Evolutionary conservation across 2,329 filamentous ascomycete genomes (phyloP), one percentile per base, ranked within the genome.

Genomic region (Colletotrichum nymphaeae): DNA sequence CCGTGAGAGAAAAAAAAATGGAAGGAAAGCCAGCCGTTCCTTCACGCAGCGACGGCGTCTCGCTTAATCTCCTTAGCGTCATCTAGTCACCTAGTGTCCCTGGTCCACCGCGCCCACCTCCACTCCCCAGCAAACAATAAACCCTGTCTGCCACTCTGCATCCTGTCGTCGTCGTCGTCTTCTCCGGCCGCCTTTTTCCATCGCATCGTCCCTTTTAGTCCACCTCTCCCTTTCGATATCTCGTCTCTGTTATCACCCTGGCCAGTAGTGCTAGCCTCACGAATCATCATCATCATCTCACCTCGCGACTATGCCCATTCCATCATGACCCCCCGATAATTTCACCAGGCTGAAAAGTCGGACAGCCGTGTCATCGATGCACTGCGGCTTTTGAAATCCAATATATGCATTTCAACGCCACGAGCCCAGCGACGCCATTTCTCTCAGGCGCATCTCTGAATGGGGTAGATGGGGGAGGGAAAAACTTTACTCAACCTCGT

Each of bases 21-120:
- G 67, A 74, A 74, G 63, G 69, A 74, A 74, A 74, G 72, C 72
- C 72, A 71, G 71, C 71, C 71, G 72, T 74, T 74, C 72, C 72
- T 72, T 74, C 72, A 73, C 71, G 46, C 67, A 73, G 71, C 71
- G 71, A 73, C 71, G 60, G 71, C 49, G 68, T 67, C 72, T 74
- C 72, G 72, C 72, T 74, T 74, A 74, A 72, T 72, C 46, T 74
- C 67, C 69, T 74, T 74, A 74, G 72, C 69, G 72, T 68, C 69
- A 67, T 74, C 69, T 74, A 68, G 68, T 30, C 69, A 72, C 72
- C 69, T 74, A 68, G 68, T 30, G 57, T 63, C 68, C 72, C 72
- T 37, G 68, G 70, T 70, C 67, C 46, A 49, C 67, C 70, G 32
- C 32, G 32, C 32, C 37, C 37, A 42, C 37, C 37, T 73, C 70